These are phyloP conservation scores for Meredithiella fracta DNA, from an alignment of 2,329 filamentous ascomycete genomes.

Conservation along the genomic window DNA sequence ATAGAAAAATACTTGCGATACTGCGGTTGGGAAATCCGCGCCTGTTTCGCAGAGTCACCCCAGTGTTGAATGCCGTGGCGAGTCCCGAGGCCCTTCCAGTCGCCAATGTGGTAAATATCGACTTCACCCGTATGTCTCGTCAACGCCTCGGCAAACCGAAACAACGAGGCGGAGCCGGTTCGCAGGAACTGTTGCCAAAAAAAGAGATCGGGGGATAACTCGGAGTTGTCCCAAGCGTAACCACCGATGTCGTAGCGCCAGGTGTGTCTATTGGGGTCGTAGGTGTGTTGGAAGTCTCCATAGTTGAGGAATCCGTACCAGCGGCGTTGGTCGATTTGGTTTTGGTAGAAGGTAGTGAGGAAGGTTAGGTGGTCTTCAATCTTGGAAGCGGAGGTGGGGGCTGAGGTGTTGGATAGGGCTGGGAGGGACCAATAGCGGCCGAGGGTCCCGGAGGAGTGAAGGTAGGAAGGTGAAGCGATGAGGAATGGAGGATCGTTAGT, in stretches of 20 bases:
- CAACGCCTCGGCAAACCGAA: constrained; percentile 40
- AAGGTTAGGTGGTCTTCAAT: constrained; percentile 40
- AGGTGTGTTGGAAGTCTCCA: constrained; percentile 47
- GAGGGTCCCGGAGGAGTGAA: constrained; percentile 35
- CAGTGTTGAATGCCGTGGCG: constrained; percentile 48
- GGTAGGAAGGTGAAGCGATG: constrained; percentile 29
- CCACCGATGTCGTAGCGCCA: constrained; percentile 50
- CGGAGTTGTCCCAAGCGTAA: constrained; percentile 49
- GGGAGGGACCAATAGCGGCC: constrained; percentile 38
- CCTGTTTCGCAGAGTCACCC: constrained; percentile 44
- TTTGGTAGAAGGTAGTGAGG: constrained; percentile 37
- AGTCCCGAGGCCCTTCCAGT: constrained; percentile 42
- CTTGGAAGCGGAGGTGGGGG: not conserved
- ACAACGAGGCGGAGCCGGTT: constrained; percentile 40
- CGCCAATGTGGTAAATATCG: constrained; percentile 43
- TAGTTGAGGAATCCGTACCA: constrained; percentile 51
- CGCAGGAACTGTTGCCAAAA: constrained; percentile 47
- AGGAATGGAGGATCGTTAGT: constrained; percentile 37
- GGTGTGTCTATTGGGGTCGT: constrained; percentile 39
- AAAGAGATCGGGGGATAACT: constrained; percentile 45
- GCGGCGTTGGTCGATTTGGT: constrained; percentile 37
- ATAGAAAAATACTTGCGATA: constrained; percentile 41
- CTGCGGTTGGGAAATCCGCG: constrained; percentile 40
- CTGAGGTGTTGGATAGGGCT: not conserved
- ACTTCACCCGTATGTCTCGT: constrained; percentile 44